These are phyloP conservation scores for Hymenoscyphus albidus DNA, from an alignment of 2,329 filamentous ascomycete genomes.

Conservation along the genomic window DNA sequence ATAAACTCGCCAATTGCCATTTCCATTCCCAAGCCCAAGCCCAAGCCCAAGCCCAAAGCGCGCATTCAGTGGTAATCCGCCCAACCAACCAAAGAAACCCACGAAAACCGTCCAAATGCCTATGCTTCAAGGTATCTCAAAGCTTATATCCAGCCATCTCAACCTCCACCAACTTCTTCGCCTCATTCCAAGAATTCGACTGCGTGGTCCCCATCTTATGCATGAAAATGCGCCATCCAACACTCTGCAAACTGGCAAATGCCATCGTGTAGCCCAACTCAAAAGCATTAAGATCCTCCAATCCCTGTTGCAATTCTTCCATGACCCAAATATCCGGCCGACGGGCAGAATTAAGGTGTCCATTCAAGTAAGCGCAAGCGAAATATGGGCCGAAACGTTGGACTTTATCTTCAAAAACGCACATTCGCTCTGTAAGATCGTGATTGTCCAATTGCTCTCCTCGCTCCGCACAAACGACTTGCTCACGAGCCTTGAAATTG, in stretches of 20 bases:
- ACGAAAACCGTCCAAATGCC: background rate
- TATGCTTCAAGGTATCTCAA: background rate
- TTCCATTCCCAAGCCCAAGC: too few relatives aligned
- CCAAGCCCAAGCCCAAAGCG: too few relatives aligned
- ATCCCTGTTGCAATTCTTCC: constrained; percentile 21
- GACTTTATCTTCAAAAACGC: constrained; percentile 29
- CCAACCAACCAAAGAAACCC: background rate
- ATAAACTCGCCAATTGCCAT: too few relatives aligned
- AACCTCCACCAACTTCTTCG: constrained; percentile 22
- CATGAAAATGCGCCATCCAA: constrained; percentile 28
- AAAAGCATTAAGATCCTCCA: constrained; percentile 28
- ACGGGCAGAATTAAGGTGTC: constrained; percentile 7
- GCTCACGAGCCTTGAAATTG: constrained; percentile 18
- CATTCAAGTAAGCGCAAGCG: constrained; percentile 24
- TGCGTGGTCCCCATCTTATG: constrained; percentile 20
- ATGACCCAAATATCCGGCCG: constrained; percentile 22
- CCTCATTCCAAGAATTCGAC: constrained; percentile 23
- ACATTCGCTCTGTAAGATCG: constrained; percentile 26
- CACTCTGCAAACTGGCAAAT: constrained; percentile 30
- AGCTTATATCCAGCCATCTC: constrained; percentile 22
- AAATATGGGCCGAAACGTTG: constrained; percentile 29
- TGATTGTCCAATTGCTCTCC: constrained; percentile 6
- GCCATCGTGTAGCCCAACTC: constrained; percentile 29
- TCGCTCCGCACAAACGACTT: background rate
- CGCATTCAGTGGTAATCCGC: too few relatives aligned